These are phyloP conservation scores for Scheffersomyces illinoinensis DNA, from an alignment of 1,139 yeast species.

Conservation along the genomic window DNA sequence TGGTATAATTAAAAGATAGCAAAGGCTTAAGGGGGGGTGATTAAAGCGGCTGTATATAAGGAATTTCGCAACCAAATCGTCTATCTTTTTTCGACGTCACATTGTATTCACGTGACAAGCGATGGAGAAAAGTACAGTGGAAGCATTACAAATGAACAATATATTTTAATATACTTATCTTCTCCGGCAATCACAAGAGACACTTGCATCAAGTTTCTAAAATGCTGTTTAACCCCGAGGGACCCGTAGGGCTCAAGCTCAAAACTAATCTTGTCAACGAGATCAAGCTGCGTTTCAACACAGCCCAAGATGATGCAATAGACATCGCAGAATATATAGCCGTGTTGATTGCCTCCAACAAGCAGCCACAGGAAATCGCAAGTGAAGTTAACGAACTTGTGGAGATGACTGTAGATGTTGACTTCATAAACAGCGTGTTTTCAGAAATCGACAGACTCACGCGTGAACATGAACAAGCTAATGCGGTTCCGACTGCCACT, in stretches of 20 bases:
- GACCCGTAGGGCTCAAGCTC: slow-evolving; percentile 41
- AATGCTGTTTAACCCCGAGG: slow-evolving; percentile 40
- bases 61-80: background rate
- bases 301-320: slow-evolving; percentile 60
- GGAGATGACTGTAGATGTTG: slow-evolving; percentile 59
- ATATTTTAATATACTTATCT: background rate
- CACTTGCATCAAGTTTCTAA: background rate
- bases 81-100: background rate
- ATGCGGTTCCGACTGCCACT: slow-evolving; percentile 12
- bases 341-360: slow-evolving; percentile 70
- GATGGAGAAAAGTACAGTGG: background rate
- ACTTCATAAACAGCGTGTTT: slow-evolving; percentile 53
- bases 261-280: slow-evolving; percentile 38
- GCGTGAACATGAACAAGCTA: slow-evolving; percentile 11
- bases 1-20: slow-evolving; percentile 24
- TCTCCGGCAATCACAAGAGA: background rate
- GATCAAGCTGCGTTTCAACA: slow-evolving; percentile 33
- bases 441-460: slow-evolving; percentile 50
- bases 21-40: background rate
- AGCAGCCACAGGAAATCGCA: slow-evolving; percentile 62
- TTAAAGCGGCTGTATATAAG: background rate
- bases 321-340: slow-evolving; percentile 82
- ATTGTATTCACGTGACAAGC: background rate
- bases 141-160: background rate
- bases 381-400: slow-evolving; percentile 65